phyloP scores from a whole-genome alignment of 176 grass and related monocot species.

The Puccinellia tenuiflora region DNA sequence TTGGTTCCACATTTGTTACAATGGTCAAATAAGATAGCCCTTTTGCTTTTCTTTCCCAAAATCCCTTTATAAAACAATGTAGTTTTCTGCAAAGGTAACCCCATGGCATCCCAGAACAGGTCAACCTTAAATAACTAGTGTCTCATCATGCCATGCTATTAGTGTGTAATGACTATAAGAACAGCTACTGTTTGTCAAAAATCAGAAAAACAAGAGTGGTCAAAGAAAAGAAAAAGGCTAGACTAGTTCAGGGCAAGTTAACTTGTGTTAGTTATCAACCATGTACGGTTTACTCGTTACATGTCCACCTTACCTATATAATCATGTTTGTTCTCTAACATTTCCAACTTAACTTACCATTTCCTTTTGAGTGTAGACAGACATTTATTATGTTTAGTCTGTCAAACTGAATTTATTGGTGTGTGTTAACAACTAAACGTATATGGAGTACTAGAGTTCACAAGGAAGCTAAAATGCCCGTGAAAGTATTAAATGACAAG shows the following conservation, averaged over 20 bases:
- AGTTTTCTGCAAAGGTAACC: neutral
- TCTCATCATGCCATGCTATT: neutral
- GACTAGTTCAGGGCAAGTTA: neutral
- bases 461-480: neutral
- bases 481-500: neutral
- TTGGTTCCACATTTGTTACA: neutral
- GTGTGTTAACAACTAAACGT: neutral
- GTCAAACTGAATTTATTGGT: neutral
- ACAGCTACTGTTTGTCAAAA: neutral
- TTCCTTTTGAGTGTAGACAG: neutral
- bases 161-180: too few species aligned
- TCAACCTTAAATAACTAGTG: neutral
- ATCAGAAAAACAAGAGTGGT: neutral
- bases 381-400: neutral
- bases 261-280: neutral
- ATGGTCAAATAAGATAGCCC: neutral
- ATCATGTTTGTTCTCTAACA: neutral
- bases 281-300: neutral
- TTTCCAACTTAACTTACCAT: neutral
- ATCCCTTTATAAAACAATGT: neutral
- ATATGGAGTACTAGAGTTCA: neutral
- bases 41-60: neutral
- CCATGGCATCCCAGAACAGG: neutral
- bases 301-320: neutral
- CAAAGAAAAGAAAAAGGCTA: neutral